These are phyloP conservation scores for Acacia pycnantha DNA, from an alignment of 331 rosid genomes.

Conservation along the genomic window DNA sequence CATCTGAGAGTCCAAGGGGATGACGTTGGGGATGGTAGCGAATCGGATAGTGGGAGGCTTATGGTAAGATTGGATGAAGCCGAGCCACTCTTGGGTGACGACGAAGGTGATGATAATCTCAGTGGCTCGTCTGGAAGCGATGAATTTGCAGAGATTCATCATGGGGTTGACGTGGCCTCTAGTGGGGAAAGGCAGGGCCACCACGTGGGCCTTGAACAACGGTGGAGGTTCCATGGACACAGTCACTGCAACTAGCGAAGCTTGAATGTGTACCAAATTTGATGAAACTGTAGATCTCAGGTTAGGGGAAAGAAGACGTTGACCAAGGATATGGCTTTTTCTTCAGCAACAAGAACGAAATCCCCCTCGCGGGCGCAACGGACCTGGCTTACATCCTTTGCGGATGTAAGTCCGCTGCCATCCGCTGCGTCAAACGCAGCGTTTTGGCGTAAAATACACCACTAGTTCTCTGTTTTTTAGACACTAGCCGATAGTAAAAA, in stretches of 20 bases:
- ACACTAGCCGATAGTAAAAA: too few relatives aligned
- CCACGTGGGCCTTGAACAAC: conserved; percentile 32
- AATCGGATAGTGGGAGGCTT: conserved; percentile 40
- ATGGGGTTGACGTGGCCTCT: conserved; percentile 60
- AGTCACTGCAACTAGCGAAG: not conserved
- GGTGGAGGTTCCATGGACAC: not conserved
- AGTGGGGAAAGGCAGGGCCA: conserved; percentile 54
- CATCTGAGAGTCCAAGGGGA: conserved; percentile 40
- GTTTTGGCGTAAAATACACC: too few relatives aligned
- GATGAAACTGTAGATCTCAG: not conserved
- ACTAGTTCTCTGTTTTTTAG: too few relatives aligned
- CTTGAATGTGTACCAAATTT: not conserved
- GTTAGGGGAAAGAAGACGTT: not conserved
- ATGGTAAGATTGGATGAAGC: conserved; percentile 36
- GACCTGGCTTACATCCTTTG: too few relatives aligned
- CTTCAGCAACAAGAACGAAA: too few relatives aligned
- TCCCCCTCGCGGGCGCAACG: too few relatives aligned
- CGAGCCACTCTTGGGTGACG: conserved; percentile 58
- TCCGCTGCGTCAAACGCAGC: too few relatives aligned
- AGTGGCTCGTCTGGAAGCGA: conserved; percentile 12
- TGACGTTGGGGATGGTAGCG: conserved; percentile 48
- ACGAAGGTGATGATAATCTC: conserved; percentile 47
- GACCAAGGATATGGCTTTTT: not conserved
- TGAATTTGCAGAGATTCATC: conserved; percentile 53
- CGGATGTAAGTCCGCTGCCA: too few relatives aligned